Evolutionary conservation across 1,139 yeast genomes (phyloP).

Genomic region (Sugiyamaella paludigena): DNA sequence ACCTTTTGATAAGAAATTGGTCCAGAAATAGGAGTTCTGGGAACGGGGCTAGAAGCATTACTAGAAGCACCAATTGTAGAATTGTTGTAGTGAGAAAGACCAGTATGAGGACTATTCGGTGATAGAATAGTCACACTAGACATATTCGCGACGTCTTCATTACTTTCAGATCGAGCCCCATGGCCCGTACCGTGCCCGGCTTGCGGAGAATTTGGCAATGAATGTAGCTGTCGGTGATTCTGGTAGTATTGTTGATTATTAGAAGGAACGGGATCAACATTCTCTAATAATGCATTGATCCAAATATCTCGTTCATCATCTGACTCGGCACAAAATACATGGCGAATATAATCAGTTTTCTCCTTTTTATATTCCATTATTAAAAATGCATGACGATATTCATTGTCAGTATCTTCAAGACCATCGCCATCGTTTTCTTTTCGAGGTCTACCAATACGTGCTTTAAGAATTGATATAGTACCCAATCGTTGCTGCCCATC

Average conservation of each 20-base stretch:
- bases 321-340: slow-evolving; percentile 79
- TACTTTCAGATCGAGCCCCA: slow-evolving; percentile 1
- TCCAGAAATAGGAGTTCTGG: slow-evolving; percentile 17
- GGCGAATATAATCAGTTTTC: slow-evolving; percentile 51
- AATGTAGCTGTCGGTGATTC: too few relatives aligned
- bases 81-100: background rate
- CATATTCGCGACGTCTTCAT: slow-evolving; percentile 9
- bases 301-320: slow-evolving; percentile 77
- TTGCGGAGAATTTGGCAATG: too few relatives aligned
- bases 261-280: slow-evolving; percentile 28
- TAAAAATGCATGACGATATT: slow-evolving; percentile 75
- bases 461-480: slow-evolving; percentile 53
- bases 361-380: slow-evolving; percentile 63
- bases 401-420: slow-evolving; percentile 52
- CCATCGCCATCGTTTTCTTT: slow-evolving; percentile 32
- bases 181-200: too few relatives aligned
- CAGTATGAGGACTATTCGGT: background rate
- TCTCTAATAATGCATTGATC: slow-evolving; percentile 61
- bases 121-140: slow-evolving; percentile 20
- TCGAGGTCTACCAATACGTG: slow-evolving; percentile 62
- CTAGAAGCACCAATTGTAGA: background rate
- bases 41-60: background rate
- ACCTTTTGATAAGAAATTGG: slow-evolving; percentile 20
- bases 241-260: too few relatives aligned
- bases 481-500: slow-evolving; percentile 57